Conservation (phyloP, 345 rosid species). For the Barbarea vulgaris region DNA sequence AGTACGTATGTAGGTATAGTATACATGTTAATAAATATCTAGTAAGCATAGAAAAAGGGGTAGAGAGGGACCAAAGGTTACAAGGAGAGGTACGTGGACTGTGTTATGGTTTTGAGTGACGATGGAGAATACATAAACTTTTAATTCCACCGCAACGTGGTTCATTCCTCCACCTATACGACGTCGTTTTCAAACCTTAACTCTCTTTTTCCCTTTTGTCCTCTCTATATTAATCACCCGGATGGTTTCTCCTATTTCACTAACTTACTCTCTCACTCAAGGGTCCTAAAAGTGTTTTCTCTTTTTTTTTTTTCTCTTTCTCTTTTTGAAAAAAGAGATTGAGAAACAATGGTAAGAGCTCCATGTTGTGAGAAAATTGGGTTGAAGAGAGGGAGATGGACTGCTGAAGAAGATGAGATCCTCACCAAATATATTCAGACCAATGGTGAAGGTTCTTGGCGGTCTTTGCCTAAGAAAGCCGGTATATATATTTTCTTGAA, state of each 20-base stretch:
- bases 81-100: constrained; percentile 38
- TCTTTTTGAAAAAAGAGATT: neutral
- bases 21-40: constrained; percentile 26
- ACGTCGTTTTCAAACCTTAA: constrained; percentile 26
- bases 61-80: constrained; percentile 34
- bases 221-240: constrained; percentile 40
- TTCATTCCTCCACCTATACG: constrained; percentile 36
- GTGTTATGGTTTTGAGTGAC: constrained; percentile 15
- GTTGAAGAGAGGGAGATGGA: constrained; percentile 87
- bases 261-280: constrained; percentile 29
- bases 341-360: constrained; percentile 69
- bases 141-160: constrained; percentile 42
- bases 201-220: constrained; percentile 35
- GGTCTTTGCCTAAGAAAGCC: constrained; percentile 84
- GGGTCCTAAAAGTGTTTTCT: constrained; percentile 32
- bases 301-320: neutral
- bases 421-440: constrained; percentile 62
- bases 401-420: constrained; percentile 75
- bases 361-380: constrained; percentile 92
- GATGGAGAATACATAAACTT: constrained; percentile 30
- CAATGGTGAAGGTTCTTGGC: constrained; percentile 89
- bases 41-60: constrained; percentile 15
- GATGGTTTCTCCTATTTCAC: constrained; percentile 19
- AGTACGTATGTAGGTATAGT: constrained; percentile 33
- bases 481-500: constrained; percentile 43